Evolutionary conservation across 352 stramenopile genomes (phyloP).

Genomic region (Pythium phragmitis): DNA sequence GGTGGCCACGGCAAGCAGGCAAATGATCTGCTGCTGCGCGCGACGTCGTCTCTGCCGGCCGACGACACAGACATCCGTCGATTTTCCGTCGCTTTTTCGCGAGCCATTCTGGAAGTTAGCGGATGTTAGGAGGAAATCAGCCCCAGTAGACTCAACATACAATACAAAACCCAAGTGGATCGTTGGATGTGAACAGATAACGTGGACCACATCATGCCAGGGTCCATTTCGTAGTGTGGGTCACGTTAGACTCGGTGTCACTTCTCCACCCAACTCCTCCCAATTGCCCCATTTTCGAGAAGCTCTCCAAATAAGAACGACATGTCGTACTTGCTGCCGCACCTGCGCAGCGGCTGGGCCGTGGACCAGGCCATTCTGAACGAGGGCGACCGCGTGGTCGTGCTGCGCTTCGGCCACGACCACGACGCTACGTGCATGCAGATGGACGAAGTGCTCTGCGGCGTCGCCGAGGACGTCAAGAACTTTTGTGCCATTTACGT

Average conservation of each 20-base stretch:
- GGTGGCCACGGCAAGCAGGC: no score
- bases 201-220: no score
- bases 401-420: constrained; percentile 99
- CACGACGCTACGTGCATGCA: constrained; percentile 98
- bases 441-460: constrained; percentile 96
- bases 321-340: constrained; percentile 98
- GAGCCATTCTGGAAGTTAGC: constrained; percentile 5
- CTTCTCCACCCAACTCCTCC: neutral
- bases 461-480: constrained; percentile 98
- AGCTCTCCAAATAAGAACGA: neutral
- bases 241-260: neutral
- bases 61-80: constrained; percentile 3
- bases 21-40: no score
- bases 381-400: constrained; percentile 97
- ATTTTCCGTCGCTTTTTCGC: neutral
- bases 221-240: neutral
- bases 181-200: no score
- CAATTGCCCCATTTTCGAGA: neutral
- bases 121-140: neutral
- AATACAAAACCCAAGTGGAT: neutral
- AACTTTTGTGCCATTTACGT: constrained; percentile 99
- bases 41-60: neutral
- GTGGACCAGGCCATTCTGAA: constrained; percentile 99
- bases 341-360: constrained; percentile 96
- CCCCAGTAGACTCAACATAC: neutral